A percentile compares a stretch with the other conserved stretches of the same genome.
phyloP scores from a whole-genome alignment of 257 asterid genomes.

The Solanum ahanhuiri region DNA sequence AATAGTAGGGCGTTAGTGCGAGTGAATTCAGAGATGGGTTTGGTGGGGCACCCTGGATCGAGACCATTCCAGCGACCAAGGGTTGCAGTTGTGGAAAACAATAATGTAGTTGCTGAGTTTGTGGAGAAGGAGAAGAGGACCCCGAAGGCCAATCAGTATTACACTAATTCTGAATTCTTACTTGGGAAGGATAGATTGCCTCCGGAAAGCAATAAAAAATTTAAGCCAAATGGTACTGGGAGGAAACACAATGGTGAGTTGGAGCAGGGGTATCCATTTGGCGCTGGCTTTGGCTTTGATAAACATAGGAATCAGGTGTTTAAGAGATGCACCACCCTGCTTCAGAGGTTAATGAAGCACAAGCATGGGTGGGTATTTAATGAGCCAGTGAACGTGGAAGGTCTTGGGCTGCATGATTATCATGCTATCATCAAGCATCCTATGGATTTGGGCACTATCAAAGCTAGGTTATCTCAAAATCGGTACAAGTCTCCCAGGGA shows the following conservation, averaged over 20 bases:
- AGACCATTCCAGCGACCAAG: slow-evolving; percentile 16
- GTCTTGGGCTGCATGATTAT: slow-evolving; percentile 10
- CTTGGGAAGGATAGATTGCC: slow-evolving; percentile 17
- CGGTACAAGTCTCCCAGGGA: slow-evolving; percentile 9
- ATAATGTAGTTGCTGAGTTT: slow-evolving; percentile 5
- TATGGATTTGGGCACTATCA: slow-evolving; percentile 16
- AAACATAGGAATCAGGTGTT: slow-evolving; percentile 1
- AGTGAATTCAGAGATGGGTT: slow-evolving; percentile 10
- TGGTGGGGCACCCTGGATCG: slow-evolving; percentile 16
- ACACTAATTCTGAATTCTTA: slow-evolving; percentile 4
- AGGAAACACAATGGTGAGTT: neutral
- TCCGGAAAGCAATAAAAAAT: slow-evolving; percentile 7
- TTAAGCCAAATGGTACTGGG: slow-evolving; percentile 8
- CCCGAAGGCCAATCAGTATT: slow-evolving; percentile 14
- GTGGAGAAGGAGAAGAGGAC: slow-evolving; percentile 13
- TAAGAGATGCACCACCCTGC: slow-evolving; percentile 4
- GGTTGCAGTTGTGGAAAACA: neutral
- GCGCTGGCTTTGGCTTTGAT: neutral
- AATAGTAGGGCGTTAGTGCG: slow-evolving; percentile 3
- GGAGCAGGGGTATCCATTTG: neutral
- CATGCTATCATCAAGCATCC: slow-evolving; percentile 13
- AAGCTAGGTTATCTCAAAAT: slow-evolving; percentile 5
- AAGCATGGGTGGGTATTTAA: slow-evolving; percentile 13
- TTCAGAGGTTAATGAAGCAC: slow-evolving; percentile 10
- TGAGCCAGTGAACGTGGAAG: slow-evolving; percentile 6